Evolutionary conservation across 371 early-diverging fungal genomes (phyloP).

Genomic region (Mortierella sp.): DNA sequence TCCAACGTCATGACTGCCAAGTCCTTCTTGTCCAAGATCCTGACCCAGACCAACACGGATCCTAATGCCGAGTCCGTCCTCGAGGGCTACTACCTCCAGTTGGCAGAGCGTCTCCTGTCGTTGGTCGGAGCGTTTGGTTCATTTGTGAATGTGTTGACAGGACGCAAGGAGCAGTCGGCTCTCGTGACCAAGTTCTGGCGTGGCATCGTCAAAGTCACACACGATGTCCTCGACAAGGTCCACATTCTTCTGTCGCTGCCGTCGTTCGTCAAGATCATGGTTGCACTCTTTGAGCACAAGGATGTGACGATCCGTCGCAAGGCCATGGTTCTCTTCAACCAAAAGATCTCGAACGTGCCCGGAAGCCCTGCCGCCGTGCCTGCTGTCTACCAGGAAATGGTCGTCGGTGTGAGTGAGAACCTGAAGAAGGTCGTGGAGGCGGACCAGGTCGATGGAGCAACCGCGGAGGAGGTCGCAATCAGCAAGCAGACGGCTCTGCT

Average conservation of each 20-base stretch:
- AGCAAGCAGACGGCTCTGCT: constrained; percentile 85
- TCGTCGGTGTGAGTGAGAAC: constrained; percentile 48
- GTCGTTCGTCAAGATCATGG: constrained; percentile 78
- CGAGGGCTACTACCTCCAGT: constrained; percentile 64
- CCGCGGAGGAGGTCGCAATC: constrained; percentile 65
- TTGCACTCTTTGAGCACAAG: constrained; percentile 73
- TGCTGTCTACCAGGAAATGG: constrained; percentile 30
- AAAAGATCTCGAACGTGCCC: constrained; percentile 67
- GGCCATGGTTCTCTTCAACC: constrained; percentile 83
- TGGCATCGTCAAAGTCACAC: constrained; percentile 68
- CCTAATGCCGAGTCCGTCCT: constrained; percentile 53
- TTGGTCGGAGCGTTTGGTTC: constrained; percentile 67
- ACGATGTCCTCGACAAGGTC: constrained; percentile 81
- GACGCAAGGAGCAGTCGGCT: constrained; percentile 47
- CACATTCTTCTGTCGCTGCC: constrained; percentile 80
- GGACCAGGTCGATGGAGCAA: constrained; percentile 59
- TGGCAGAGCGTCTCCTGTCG: constrained; percentile 64
- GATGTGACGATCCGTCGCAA: constrained; percentile 81
- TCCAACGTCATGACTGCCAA: constrained; percentile 72
- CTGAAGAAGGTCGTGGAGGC: constrained; percentile 51
- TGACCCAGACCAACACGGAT: constrained; percentile 55
- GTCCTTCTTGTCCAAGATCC: constrained; percentile 71
- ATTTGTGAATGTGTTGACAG: constrained; percentile 57
- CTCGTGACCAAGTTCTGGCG: constrained; percentile 69
- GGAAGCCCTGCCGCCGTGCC: constrained; percentile 52